Evolutionary conservation across 2,329 filamentous ascomycete species (phyloP).

Genomic region (Botrytis tulipae): DNA sequence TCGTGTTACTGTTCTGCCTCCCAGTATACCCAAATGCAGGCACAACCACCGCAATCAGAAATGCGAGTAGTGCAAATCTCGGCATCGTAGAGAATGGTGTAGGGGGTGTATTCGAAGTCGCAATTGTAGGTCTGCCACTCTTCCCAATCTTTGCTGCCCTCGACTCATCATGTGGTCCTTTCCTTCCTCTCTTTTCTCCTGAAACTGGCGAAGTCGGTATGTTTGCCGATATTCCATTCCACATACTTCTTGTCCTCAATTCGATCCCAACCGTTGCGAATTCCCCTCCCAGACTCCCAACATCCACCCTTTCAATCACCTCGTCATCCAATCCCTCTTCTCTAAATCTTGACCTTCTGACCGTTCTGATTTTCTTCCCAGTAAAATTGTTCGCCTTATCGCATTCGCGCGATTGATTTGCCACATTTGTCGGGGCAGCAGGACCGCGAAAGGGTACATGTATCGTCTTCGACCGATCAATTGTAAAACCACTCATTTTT

Average conservation of each 20-base stretch:
- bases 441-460: constrained; percentile 11
- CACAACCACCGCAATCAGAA: constrained; percentile 52
- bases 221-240: neutral
- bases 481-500: constrained; percentile 14
- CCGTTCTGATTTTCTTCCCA: neutral
- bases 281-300: constrained; percentile 3
- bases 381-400: neutral
- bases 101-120: constrained; percentile 46
- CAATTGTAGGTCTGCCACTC: constrained; percentile 43
- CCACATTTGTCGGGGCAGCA: neutral
- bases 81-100: constrained; percentile 44
- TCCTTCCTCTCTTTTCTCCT: neutral
- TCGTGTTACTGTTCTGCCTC: constrained; percentile 43
- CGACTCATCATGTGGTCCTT: neutral
- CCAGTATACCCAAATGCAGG: constrained; percentile 46
- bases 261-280: neutral
- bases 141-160: constrained; percentile 8
- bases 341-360: constrained; percentile 22
- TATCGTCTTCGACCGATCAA: constrained; percentile 17
- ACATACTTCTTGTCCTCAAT: neutral
- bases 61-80: constrained; percentile 47
- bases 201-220: neutral
- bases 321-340: constrained; percentile 37
- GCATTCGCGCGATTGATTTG: constrained; percentile 6
- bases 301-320: constrained; percentile 16